These are phyloP conservation scores for Silybum marianum DNA, from an alignment of 129 eudicot species.

Conservation along the genomic window DNA sequence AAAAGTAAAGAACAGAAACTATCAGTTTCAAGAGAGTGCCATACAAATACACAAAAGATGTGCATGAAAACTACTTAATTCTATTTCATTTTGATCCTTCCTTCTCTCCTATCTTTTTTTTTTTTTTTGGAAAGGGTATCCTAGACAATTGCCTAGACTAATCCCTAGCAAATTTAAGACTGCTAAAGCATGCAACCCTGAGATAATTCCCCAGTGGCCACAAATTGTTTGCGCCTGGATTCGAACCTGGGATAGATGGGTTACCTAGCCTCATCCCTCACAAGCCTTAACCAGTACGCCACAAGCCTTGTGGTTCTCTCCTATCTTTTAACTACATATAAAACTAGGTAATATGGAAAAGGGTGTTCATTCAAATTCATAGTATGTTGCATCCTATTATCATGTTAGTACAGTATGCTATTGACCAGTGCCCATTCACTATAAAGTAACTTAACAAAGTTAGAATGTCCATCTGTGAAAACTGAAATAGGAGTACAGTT, in stretches of 20 bases:
- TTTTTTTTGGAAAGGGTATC: too few species aligned
- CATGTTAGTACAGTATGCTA: not conserved
- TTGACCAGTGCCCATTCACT: not conserved
- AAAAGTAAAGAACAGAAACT: not conserved
- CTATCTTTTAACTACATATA: not conserved
- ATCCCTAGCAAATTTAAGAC: too few species aligned
- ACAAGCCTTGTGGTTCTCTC: too few species aligned
- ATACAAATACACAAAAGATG: not conserved
- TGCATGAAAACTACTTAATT: not conserved
- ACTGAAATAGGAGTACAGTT: not conserved
- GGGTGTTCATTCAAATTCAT: not conserved
- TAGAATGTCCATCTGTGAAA: not conserved
- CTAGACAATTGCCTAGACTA: too few species aligned
- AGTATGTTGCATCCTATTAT: not conserved
- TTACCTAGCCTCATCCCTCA: too few species aligned
- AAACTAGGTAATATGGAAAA: not conserved
- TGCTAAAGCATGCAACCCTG: too few species aligned
- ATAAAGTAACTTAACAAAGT: not conserved
- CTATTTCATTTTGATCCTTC: not conserved
- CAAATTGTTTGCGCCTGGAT: too few species aligned
- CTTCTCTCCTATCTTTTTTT: not conserved
- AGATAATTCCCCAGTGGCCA: too few species aligned
- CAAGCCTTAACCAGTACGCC: too few species aligned
- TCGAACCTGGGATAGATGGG: too few species aligned
- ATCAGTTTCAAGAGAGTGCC: not conserved